Percentiles rank a stretch among this genome's conserved stretches.
Evolutionary conservation across 257 asterid species (phyloP).

Genomic region (Solanum infundibuliforme): DNA sequence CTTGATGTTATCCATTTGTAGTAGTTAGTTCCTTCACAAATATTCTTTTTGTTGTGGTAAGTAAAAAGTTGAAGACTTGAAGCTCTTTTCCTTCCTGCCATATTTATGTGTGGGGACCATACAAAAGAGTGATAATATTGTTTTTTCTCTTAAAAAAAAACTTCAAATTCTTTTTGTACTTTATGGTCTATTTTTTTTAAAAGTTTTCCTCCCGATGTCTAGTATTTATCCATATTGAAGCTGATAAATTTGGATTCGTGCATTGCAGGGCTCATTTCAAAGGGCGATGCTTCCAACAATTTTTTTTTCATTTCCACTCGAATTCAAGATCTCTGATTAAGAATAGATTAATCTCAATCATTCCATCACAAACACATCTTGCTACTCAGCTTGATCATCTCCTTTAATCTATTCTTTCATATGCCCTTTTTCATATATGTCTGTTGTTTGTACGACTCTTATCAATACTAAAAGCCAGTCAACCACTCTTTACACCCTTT

Average conservation of each 20-base stretch:
- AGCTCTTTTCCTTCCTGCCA: not conserved
- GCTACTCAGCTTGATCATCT: not conserved
- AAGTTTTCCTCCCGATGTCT: accelerated
- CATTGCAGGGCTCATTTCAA: accelerated
- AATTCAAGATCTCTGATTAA: not conserved
- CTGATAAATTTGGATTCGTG: accelerated
- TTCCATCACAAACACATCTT: not conserved
- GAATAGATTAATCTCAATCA: not conserved
- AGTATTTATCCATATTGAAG: not conserved
- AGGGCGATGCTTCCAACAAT: accelerated
- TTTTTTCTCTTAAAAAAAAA: not conserved
- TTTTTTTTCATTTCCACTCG: too few species aligned
- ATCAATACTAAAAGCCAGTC: not conserved
- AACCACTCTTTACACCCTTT: not conserved
- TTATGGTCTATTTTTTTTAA: not conserved
- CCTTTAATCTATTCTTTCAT: not conserved
- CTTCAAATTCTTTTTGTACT: not conserved
- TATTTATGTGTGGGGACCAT: not conserved
- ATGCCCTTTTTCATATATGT: not conserved
- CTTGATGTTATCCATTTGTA: not conserved
- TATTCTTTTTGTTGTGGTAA: not conserved
- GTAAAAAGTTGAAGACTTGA: not conserved
- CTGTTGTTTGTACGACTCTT: not conserved
- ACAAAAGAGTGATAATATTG: not conserved
- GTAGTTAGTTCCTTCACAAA: not conserved